Conservation (phyloP, 768 basidiomycete species). For the Mrakia gelida region DNA sequence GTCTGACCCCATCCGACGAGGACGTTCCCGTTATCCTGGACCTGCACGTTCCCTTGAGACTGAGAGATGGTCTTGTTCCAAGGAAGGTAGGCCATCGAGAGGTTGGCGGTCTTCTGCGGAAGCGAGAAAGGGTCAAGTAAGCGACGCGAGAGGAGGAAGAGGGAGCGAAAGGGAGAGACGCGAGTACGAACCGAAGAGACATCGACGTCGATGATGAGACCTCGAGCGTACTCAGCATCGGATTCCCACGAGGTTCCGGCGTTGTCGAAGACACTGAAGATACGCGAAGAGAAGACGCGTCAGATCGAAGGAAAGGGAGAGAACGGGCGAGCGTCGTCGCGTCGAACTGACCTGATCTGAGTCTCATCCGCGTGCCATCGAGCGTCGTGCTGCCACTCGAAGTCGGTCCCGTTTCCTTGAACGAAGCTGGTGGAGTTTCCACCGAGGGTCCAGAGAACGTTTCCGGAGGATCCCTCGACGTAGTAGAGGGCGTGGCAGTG, state of each 20-base stretch:
- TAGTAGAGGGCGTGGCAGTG: slow-evolving; percentile 40
- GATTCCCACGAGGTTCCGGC: slow-evolving; percentile 36
- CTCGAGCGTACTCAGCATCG: slow-evolving; percentile 35
- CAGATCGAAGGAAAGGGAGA: no score
- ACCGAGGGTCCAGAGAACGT: slow-evolving; percentile 37
- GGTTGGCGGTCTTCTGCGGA: slow-evolving; percentile 31
- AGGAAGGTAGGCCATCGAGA: slow-evolving; percentile 26
- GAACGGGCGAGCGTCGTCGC: no score
- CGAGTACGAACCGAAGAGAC: slow-evolving; percentile 1
- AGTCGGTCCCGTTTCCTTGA: slow-evolving; percentile 34
- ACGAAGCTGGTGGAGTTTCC: slow-evolving; percentile 38
- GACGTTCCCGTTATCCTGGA: slow-evolving; percentile 33
- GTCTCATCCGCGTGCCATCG: slow-evolving; percentile 30
- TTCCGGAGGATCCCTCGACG: slow-evolving; percentile 33
- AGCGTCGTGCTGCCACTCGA: slow-evolving; percentile 35
- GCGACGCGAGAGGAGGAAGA: no score
- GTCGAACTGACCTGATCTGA: no score
- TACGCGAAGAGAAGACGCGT: no score
- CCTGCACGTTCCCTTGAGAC: slow-evolving; percentile 36
- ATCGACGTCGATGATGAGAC: slow-evolving; percentile 37
- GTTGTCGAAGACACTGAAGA: slow-evolving; percentile 42
- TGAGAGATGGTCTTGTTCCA: slow-evolving; percentile 28
- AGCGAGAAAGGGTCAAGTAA: no score
- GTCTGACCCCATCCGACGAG: slow-evolving; percentile 38
- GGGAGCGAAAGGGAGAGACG: no score